Evolutionary conservation across 2,329 filamentous ascomycete species (phyloP).

Genomic region (Nannizziopsis arthrosporioides): DNA sequence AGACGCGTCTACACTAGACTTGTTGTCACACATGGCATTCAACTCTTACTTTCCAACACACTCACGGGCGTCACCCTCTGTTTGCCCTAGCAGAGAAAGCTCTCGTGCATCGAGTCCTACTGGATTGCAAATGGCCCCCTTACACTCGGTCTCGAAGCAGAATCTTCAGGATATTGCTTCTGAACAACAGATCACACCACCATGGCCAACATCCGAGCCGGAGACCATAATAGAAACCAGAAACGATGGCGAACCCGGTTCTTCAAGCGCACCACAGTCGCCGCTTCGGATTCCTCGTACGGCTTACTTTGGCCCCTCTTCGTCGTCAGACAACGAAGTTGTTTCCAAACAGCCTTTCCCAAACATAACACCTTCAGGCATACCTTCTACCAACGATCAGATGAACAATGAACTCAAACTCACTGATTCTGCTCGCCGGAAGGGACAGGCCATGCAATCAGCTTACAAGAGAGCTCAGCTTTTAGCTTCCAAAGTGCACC

Average conservation of each 20-base stretch:
- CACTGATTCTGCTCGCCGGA: constrained; percentile 19
- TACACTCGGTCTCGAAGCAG: neutral
- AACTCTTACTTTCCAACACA: neutral
- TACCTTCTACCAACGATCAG: neutral
- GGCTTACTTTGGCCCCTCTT: neutral
- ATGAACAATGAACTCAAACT: neutral
- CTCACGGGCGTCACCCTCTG: neutral
- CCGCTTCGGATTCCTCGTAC: neutral
- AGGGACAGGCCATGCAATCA: constrained; percentile 25
- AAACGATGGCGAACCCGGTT: too few species aligned
- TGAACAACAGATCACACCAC: neutral
- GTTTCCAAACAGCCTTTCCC: neutral
- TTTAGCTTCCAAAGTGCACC: constrained; percentile 26
- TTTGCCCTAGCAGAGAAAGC: neutral
- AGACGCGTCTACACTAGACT: too few species aligned
- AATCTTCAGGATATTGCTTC: neutral
- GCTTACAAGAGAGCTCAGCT: constrained; percentile 27
- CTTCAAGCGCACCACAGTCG: neutral
- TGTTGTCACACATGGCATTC: neutral
- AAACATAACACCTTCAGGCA: neutral
- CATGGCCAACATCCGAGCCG: neutral
- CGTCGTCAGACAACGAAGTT: neutral
- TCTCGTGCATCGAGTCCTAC: constrained; percentile 1
- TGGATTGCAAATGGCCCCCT: constrained; percentile 2
- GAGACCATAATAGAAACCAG: neutral